These are phyloP conservation scores for Cutaneotrichosporon cavernicola DNA, from an alignment of 1,284 basidiomycete species.

Conservation along the genomic window DNA sequence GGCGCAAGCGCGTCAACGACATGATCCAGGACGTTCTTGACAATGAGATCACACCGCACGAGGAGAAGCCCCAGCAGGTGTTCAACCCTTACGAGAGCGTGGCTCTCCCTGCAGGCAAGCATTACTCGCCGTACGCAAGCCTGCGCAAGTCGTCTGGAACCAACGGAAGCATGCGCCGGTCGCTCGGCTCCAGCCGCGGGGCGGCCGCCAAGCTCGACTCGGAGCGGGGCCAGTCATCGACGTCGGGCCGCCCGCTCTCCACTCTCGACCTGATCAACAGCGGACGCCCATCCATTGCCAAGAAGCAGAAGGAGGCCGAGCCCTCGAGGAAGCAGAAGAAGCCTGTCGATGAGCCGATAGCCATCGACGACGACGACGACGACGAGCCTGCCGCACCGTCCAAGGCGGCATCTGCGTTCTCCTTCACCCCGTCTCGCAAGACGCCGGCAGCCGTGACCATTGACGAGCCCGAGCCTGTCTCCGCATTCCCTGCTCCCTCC, in stretches of 20 bases:
- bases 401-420: background rate
- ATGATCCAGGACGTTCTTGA: slow-evolving; percentile 44
- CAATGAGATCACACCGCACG: slow-evolving; percentile 33
- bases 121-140: slow-evolving; percentile 8
- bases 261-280: slow-evolving; percentile 30
- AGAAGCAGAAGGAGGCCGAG: background rate
- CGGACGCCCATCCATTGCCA: background rate
- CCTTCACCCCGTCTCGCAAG: background rate
- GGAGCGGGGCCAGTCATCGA: slow-evolving; percentile 11
- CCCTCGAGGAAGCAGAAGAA: slow-evolving; percentile 5
- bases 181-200: slow-evolving; percentile 38
- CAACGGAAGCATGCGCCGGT: slow-evolving; percentile 16
- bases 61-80: slow-evolving; percentile 30
- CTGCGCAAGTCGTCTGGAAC: slow-evolving; percentile 17
- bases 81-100: slow-evolving; percentile 46
- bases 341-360: slow-evolving; percentile 1
- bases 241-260: slow-evolving; percentile 19
- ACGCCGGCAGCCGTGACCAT: slow-evolving; percentile 14
- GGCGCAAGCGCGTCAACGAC: slow-evolving; percentile 39
- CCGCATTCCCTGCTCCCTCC: slow-evolving; percentile 22
- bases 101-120: slow-evolving; percentile 13
- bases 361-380: slow-evolving; percentile 15
- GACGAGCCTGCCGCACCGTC: background rate
- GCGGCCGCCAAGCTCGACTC: slow-evolving; percentile 44
- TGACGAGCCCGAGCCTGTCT: slow-evolving; percentile 28